These are phyloP conservation scores for Pneumocystis sp. DNA, from an alignment of 1,139 yeast genomes.

Conservation along the genomic window DNA sequence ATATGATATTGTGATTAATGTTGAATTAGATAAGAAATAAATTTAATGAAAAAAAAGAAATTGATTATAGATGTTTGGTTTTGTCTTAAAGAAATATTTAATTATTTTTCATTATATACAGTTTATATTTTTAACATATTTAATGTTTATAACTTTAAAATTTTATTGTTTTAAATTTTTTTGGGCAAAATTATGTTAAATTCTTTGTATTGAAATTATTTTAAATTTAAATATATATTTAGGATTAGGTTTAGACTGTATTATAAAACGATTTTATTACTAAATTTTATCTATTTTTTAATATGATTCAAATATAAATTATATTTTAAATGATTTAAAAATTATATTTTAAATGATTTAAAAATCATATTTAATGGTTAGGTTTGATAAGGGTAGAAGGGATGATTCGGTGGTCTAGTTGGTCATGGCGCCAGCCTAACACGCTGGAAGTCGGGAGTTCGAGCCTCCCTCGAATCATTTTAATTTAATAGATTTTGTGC, in stretches of 20 bases:
- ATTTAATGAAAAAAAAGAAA: background rate
- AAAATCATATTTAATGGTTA: background rate
- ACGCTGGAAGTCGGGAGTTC: slow-evolving; percentile 99
- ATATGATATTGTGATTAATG: background rate
- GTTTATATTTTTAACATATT: background rate
- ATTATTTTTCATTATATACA: background rate
- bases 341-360: background rate
- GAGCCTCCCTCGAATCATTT: slow-evolving; percentile 88
- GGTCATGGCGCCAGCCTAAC: slow-evolving; percentile 98
- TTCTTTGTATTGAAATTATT: too few species aligned
- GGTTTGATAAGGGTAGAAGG: background rate
- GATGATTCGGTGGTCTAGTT: slow-evolving; percentile 81
- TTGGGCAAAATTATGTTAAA: background rate
- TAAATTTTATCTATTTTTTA: background rate
- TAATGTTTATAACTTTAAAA: background rate
- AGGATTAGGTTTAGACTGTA: background rate
- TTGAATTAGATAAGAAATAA: background rate
- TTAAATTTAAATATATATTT: too few species aligned
- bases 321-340: background rate
- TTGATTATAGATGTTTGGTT: background rate
- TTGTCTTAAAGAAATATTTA: background rate
- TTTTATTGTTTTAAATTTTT: background rate
- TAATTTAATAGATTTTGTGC: background rate
- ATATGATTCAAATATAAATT: background rate
- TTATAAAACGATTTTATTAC: background rate